These are phyloP conservation scores for Evernia prunastri DNA, from an alignment of 495 filamentous ascomycete species.

Conservation along the genomic window DNA sequence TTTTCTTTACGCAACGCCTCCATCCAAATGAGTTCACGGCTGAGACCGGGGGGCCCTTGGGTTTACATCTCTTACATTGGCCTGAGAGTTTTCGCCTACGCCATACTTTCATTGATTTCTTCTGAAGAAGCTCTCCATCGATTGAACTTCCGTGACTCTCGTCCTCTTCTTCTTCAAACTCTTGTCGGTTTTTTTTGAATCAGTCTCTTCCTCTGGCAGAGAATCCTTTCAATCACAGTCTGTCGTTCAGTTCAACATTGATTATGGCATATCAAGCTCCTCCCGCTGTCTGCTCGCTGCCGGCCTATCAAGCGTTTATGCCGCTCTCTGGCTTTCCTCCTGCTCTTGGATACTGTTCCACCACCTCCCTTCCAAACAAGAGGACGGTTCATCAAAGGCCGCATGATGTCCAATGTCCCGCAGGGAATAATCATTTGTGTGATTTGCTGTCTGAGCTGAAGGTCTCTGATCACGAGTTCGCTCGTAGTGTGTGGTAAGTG, in stretches of 20 bases:
- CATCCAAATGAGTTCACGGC: not conserved
- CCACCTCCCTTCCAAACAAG: not conserved
- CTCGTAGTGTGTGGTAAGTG: not conserved
- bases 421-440: not conserved
- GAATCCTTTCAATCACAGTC: not conserved
- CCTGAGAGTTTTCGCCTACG: not conserved
- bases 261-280: not conserved
- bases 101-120: not conserved
- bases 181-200: not conserved
- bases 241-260: not conserved
- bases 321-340: slow-evolving; percentile 1
- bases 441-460: not conserved
- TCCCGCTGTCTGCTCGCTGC: not conserved
- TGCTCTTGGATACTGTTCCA: slow-evolving; percentile 4
- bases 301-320: not conserved
- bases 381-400: not conserved
- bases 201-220: not conserved
- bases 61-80: not conserved
- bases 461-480: not conserved
- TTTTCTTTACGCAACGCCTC: not conserved
- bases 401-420: not conserved
- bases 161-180: not conserved
- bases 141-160: not conserved
- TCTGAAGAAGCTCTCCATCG: not conserved
- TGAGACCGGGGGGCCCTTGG: not conserved